Base-by-base conservation (phyloP, 2,329 filamentous ascomycete species). In the Exophiala xenobiotica region DNA sequence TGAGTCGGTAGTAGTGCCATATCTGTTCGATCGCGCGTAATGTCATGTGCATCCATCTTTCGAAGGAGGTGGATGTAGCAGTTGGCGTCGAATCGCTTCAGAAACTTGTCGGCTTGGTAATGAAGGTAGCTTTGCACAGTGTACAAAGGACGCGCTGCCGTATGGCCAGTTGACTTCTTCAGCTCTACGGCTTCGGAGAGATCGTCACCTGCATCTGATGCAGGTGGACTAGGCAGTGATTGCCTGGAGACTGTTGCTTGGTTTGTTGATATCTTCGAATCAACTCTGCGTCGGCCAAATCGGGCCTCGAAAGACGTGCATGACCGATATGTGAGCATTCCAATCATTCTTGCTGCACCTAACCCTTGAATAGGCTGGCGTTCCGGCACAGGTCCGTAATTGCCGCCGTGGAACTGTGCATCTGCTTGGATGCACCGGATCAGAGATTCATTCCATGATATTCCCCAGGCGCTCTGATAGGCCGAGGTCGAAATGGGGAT, bases 31-130 rank as follows among this genome's bases (percentile, higher is more conserved):
- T 85, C 81, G 20, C 91, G 82, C 12, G 90, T 95, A 23, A 99
- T 82, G 67, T 99, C 93, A 70, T 99, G 93, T 0, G 92, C 96
- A 68, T 97, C 93, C 18, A 99, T 81, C 71, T 97, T 99, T 63
- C 92, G 87, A 4, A 93, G 96, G 70, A 97, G 96, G 61, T 93
- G 90, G 62, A 99, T 97, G 74, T 99, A 99, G 74, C 93, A 97
- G 70, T 97, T 97, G 65, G 90, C 88, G 70, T 99, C 93, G 69
- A 97, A 99, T 7, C 93, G 87, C 70, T 89, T 90, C 64, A 97
- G 92, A 64, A 99, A 99, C 70, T 99, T 97, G 63, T 87, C 81
- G 49, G 90, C 92, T 71, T 99, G 93, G 70, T 99, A 97, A 16
- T 93, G 87, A 38, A 99, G 81, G 70, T 99, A 99, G 0, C 91